phyloP scores from a whole-genome alignment of 208 protist species.

The Leishmania turanica region DNA sequence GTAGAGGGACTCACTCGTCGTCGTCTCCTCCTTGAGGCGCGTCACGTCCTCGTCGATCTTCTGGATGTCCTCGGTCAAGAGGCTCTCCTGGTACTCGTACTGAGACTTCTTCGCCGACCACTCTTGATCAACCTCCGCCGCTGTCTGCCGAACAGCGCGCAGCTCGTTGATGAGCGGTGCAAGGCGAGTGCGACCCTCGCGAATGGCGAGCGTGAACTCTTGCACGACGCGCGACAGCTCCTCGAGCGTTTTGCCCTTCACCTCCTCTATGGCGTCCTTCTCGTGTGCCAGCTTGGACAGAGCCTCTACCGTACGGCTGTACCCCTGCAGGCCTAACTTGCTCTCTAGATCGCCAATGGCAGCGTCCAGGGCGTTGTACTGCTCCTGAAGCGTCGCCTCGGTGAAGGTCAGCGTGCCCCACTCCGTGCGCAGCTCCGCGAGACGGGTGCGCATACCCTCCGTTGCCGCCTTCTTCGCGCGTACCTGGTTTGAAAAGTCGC shows the following conservation, averaged over 20 bases:
- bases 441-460: constrained; percentile 77
- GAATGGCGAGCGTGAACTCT: constrained; percentile 85
- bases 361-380: constrained; percentile 70
- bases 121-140: constrained; percentile 84
- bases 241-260: constrained; percentile 91
- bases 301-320: constrained; percentile 82
- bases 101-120: constrained; percentile 85
- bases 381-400: constrained; percentile 69
- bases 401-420: constrained; percentile 89
- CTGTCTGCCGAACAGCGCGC: constrained; percentile 77
- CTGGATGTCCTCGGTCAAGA: constrained; percentile 86
- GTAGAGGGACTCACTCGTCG: constrained; percentile 82
- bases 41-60: constrained; percentile 87
- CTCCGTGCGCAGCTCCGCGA: constrained; percentile 86
- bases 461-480: constrained; percentile 84
- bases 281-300: constrained; percentile 81
- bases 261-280: constrained; percentile 84
- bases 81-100: constrained; percentile 85
- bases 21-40: constrained; percentile 68
- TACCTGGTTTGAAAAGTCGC: constrained; percentile 81
- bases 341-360: constrained; percentile 83
- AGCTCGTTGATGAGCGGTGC: constrained; percentile 92
- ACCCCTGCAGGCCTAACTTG: constrained; percentile 86
- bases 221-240: constrained; percentile 90
- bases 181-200: constrained; percentile 81